Percentiles rank a stretch among this genome's conserved stretches.
These are phyloP conservation scores for Trichophyton verrucosum DNA, from an alignment of 2,329 filamentous ascomycete species.

Conservation along the genomic window DNA sequence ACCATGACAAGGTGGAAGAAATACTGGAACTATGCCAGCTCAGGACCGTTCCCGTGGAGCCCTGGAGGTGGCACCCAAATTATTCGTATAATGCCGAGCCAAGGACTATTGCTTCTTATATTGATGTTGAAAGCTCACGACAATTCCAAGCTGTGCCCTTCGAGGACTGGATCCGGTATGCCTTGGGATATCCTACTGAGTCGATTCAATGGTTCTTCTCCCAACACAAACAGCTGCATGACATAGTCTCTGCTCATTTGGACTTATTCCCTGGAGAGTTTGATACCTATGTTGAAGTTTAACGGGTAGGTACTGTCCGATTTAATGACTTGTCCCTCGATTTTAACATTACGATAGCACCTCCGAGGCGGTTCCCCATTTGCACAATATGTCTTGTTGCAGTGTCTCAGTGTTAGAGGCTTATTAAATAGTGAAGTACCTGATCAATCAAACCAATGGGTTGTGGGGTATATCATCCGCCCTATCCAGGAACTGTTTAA, in stretches of 20 bases:
- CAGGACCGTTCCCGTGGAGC: constrained; percentile 14
- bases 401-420: constrained; percentile 17
- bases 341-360: constrained; percentile 16
- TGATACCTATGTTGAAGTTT: constrained; percentile 24
- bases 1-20: constrained; percentile 30
- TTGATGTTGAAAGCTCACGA: constrained; percentile 29
- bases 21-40: constrained; percentile 25
- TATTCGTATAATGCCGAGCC: constrained; percentile 17
- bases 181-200: constrained; percentile 24
- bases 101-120: constrained; percentile 21
- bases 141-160: constrained; percentile 29
- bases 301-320: constrained; percentile 21
- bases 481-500: constrained; percentile 29
- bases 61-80: constrained; percentile 29
- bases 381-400: constrained; percentile 25
- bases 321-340: background rate
- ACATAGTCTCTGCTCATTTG: constrained; percentile 24
- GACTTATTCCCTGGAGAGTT: constrained; percentile 23
- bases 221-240: constrained; percentile 27
- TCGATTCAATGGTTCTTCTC: constrained; percentile 30
- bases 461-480: constrained; percentile 26
- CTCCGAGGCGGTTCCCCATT: constrained; percentile 27
- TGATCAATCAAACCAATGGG: constrained; percentile 11
- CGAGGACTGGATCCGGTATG: constrained; percentile 29
- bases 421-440: constrained; percentile 10